Percentiles rank a stretch among this genome's conserved stretches.
phyloP scores from a whole-genome alignment of 148 eudicot genomes.

The Chenopodium album region DNA sequence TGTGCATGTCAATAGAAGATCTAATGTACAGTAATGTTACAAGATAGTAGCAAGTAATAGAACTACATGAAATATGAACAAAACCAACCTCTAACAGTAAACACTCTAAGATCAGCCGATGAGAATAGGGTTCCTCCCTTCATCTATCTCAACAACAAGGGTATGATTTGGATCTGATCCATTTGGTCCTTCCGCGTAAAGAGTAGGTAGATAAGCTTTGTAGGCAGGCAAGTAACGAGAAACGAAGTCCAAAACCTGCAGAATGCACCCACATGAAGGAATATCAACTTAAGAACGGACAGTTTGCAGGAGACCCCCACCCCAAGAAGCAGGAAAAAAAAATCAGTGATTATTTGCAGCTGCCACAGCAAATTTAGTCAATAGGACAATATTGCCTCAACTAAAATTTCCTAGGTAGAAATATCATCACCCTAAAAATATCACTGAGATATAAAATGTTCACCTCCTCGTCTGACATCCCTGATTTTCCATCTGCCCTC shows the following conservation, averaged over 20 bases:
- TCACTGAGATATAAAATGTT: neutral
- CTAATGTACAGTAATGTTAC: slow-evolving; percentile 2
- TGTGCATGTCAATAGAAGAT: neutral
- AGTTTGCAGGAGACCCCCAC: neutral
- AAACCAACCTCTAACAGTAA: slow-evolving; percentile 4
- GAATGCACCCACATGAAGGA: neutral
- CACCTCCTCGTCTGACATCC: slow-evolving; percentile 96
- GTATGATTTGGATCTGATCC: slow-evolving; percentile 71
- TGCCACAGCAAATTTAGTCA: neutral
- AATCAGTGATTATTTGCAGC: neutral
- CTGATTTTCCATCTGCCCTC: slow-evolving; percentile 84
- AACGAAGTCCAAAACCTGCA: slow-evolving; percentile 89
- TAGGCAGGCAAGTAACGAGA: slow-evolving; percentile 96
- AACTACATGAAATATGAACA: neutral
- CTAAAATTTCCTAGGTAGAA: neutral
- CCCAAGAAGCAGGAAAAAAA: neutral
- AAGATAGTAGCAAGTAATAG: neutral
- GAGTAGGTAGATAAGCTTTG: slow-evolving; percentile 88
- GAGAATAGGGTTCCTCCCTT: slow-evolving; percentile 86
- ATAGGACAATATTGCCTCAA: neutral
- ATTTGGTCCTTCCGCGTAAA: slow-evolving; percentile 83
- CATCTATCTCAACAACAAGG: slow-evolving; percentile 84
- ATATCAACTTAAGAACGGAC: neutral
- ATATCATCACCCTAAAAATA: neutral
- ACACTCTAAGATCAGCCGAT: neutral